Evolutionary conservation across 345 rosid species (phyloP).

Genomic region (Leavenworthia alabamica): DNA sequence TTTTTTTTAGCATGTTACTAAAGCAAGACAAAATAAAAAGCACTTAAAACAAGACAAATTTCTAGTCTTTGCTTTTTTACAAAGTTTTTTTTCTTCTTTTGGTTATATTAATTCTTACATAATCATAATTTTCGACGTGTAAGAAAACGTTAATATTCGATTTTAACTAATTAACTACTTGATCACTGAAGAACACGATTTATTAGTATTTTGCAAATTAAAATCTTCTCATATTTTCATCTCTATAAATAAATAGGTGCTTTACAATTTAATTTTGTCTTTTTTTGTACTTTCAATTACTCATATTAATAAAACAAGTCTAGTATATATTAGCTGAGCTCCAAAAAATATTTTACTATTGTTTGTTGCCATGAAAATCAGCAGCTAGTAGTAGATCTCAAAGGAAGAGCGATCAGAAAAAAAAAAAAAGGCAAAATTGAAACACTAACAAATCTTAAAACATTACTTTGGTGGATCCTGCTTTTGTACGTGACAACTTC

Average conservation of each 20-base stretch:
- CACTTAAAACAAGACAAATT: conserved; percentile 39
- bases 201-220: not conserved
- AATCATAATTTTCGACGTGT: not conserved
- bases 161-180: not conserved
- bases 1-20: conserved; percentile 71
- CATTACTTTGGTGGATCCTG: conserved; percentile 15
- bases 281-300: no score
- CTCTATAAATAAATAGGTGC: not conserved
- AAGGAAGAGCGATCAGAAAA: conserved; percentile 36
- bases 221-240: not conserved
- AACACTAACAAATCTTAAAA: conserved; percentile 3
- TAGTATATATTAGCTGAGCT: not conserved
- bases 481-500: conserved; percentile 11
- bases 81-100: not conserved
- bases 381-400: conserved; percentile 30
- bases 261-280: not conserved
- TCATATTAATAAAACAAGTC: not conserved
- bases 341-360: not conserved
- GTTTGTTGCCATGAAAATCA: conserved; percentile 52
- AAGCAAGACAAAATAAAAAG: conserved; percentile 64
- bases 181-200: not conserved
- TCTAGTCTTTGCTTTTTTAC: conserved; percentile 33
- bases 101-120: not conserved
- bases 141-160: not conserved
- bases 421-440: conserved; percentile 18